Base-by-base conservation (phyloP, 805 yeast species). In the Candida methanosorbosa region DNA sequence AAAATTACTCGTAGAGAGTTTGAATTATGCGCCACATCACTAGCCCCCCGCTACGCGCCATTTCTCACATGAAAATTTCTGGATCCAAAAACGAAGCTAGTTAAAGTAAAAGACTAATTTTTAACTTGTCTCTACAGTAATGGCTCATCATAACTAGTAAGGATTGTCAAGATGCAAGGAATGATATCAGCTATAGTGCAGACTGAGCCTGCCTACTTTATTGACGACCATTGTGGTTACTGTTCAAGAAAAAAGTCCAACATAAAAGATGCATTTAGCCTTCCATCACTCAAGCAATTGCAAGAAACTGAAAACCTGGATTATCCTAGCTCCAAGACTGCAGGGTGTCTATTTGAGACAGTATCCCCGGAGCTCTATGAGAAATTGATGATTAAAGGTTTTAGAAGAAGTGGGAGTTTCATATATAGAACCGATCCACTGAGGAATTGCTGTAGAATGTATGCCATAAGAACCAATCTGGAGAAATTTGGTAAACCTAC, bases 401-500 rank as follows among this genome's bases (percentile, higher is more conserved):
- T 72, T 49, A 71, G 94, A 52, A 62, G 97, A 36, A 81, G 92
- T 22, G 96, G 96, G 0, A 52, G 57, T 2, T 81, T 74, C 42
- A 34, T 56, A 17, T 56, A 70, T 36, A 63, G 69, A 47, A 75
- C 83, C 1, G 95, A 88, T 51, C 54, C 75, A 40, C 49, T 81
- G 21, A 56, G 87, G 27, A 74, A 75, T 28, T 87, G 97, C 51
- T 87, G 97, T 46, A 66, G 88, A 16, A 68, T 78, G 54, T 84
- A 75, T 52, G 80, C 95, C 0, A 83, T 87, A 14, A 55, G 96
- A 35, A 77, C 94, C 0, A 63, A 63, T 17, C 55, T 70, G 14
- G 49, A 49, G 0, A 47, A 54, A 18, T 34, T 44, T 34, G 65
- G 78, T 44, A 62, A 64, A 25, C 53, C 78, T 5, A 58, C 65